These are phyloP conservation scores for Amauroascus niger DNA, from an alignment of 2,329 filamentous ascomycete species.

Conservation along the genomic window DNA sequence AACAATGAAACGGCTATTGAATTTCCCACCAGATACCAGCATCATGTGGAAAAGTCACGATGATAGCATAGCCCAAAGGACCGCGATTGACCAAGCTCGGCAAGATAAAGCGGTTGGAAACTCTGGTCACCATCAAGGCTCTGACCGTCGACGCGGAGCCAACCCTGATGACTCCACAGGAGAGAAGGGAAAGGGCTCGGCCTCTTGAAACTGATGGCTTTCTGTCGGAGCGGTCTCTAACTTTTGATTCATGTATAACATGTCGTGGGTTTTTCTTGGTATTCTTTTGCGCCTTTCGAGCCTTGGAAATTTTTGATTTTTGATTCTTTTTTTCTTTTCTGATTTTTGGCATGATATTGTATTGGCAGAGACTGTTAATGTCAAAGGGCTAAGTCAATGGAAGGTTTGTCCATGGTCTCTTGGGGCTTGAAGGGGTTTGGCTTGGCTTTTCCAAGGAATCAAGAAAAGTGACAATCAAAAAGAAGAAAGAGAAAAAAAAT, in stretches of 20 bases:
- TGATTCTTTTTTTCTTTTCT: neutral
- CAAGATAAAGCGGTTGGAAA: conserved; percentile 59
- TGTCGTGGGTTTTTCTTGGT: neutral
- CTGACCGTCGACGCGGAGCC: conserved; percentile 36
- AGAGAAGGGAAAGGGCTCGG: conserved; percentile 34
- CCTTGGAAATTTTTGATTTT: neutral
- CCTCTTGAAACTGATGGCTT: conserved; percentile 22
- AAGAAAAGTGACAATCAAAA: neutral
- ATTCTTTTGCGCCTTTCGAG: conserved; percentile 2
- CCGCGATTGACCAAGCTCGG: conserved; percentile 80
- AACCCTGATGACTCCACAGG: conserved; percentile 36
- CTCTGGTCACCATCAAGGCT: conserved; percentile 28
- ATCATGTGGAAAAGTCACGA: conserved; percentile 96
- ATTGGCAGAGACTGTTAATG: neutral
- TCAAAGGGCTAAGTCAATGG: neutral
- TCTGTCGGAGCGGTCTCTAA: neutral
- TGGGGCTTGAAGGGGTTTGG: neutral
- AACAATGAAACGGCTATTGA: conserved; percentile 82
- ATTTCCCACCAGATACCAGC: conserved; percentile 77
- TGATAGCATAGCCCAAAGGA: conserved; percentile 85
- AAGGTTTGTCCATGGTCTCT: neutral
- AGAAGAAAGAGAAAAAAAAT: neutral
- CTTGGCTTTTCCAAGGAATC: neutral
- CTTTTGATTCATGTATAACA: conserved; percentile 9
- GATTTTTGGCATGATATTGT: neutral